phyloP scores from a whole-genome alignment of 176 grass and related monocot species.

The Luzula sylvatica region DNA sequence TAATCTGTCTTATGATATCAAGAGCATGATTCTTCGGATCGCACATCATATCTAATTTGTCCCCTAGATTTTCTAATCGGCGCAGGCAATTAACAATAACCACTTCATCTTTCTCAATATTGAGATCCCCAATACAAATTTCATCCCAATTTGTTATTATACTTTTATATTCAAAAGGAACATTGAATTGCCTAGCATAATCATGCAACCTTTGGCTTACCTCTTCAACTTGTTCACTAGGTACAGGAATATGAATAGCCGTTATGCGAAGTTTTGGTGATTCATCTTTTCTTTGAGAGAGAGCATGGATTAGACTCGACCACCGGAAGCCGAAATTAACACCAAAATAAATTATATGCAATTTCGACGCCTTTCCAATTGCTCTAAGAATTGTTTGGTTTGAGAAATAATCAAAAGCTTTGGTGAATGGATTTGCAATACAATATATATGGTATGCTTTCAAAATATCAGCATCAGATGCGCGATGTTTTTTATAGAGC shows the following conservation, averaged over 20 bases:
- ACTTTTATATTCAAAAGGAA: conserved; percentile 26
- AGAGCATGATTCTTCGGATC: conserved; percentile 17
- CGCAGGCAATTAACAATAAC: conserved; percentile 19
- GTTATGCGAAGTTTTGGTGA: conserved; percentile 21
- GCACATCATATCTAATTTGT: conserved; percentile 6
- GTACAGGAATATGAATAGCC: conserved; percentile 17
- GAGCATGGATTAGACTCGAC: conserved; percentile 23
- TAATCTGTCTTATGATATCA: conserved; percentile 23
- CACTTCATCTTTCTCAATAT: conserved; percentile 18
- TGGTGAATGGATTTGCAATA: conserved; percentile 26
- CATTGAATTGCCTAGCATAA: conserved; percentile 24
- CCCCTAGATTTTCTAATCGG: conserved; percentile 13
- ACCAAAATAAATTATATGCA: conserved; percentile 24
- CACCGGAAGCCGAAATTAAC: conserved; percentile 27
- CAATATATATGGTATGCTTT: conserved; percentile 26
- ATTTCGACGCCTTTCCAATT: conserved; percentile 2
- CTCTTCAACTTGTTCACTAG: conserved; percentile 17
- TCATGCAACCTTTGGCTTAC: conserved; percentile 16
- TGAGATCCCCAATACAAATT: conserved; percentile 23
- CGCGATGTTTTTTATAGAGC: conserved; percentile 17
- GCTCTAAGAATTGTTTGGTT: conserved; percentile 14
- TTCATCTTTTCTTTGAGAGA: conserved; percentile 10
- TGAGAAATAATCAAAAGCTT: conserved; percentile 19
- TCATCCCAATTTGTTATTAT: conserved; percentile 22
- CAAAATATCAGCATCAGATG: conserved; percentile 18